Base-by-base conservation (phyloP, 352 stramenopile genomes). In the Phytophthora nicotianae region DNA sequence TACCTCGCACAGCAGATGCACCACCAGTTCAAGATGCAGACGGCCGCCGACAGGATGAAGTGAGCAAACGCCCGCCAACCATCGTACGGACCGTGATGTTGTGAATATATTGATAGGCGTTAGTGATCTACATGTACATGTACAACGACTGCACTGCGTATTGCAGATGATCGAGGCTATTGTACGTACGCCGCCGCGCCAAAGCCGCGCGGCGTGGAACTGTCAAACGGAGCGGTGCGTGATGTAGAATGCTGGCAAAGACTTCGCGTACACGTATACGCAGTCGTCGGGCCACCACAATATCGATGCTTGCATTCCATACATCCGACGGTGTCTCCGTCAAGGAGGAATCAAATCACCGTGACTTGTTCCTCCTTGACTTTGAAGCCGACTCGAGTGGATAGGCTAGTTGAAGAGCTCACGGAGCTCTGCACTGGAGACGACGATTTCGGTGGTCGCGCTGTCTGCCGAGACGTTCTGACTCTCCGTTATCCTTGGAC, bases 1-100 rank as follows among this genome's bases (percentile, higher is more conserved):
- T 74, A 69, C 50, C 56, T 82, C 26, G 51, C 70, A 23, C 63
- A 70, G 51, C 69, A 74, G 16, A 55, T 57, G 45, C 64, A 62
- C 20, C 64, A 68, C 16, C 64, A 68, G 41, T 52, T 65, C 20
- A 68, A 58, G 33, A 47, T 57, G 33, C 58, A 53, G n/a, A 50
- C 27, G 33, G 20, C 23, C 1, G 46, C 20, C 17, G 46, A 61
- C 51, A 50, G 52, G 40, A 69, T 43, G 47, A 65, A 69, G 40
- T 69, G 59, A 69, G 13, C 55, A 6, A 32, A 38, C 17, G 19
- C 13, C 35, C 16, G 21, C 8, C n/a, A 33, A 58, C 17, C 19
- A 57, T 57, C 46, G 50, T 62, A 50, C 59, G 40, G 45, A 3
- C 11, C 17, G 21, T 49, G 40, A 19, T 52, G 40, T 57, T 16